These are phyloP conservation scores for Lasiosphaeria ovina DNA, from an alignment of 495 filamentous ascomycete genomes.

Conservation along the genomic window DNA sequence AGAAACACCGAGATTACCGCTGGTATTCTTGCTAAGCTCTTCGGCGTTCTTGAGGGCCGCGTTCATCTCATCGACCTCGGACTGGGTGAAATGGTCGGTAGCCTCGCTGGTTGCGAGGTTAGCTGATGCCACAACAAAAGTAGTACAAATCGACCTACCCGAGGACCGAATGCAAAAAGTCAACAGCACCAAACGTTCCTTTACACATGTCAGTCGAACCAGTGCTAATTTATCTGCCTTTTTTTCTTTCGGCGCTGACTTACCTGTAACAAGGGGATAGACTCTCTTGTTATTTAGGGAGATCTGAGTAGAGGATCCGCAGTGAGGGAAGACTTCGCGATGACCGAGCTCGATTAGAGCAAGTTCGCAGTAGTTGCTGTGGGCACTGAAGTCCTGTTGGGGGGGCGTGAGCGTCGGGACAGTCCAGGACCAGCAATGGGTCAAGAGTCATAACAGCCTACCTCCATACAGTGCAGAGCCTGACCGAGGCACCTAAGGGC, in stretches of 20 bases:
- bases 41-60: slow-evolving; percentile 62
- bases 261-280: slow-evolving; percentile 86
- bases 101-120: slow-evolving; percentile 56
- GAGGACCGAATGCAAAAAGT: slow-evolving; percentile 95
- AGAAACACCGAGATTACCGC: not conserved
- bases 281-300: slow-evolving; percentile 69
- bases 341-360: slow-evolving; percentile 82
- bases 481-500: slow-evolving; percentile 85
- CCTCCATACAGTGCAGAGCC: slow-evolving; percentile 84
- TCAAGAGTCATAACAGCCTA: not conserved
- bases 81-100: slow-evolving; percentile 92
- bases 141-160: slow-evolving; percentile 42
- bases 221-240: not conserved
- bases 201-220: not conserved
- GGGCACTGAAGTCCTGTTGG: slow-evolving; percentile 76
- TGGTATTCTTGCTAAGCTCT: slow-evolving; percentile 21
- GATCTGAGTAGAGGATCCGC: slow-evolving; percentile 70
- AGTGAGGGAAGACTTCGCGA: slow-evolving; percentile 79
- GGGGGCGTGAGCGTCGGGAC: not conserved
- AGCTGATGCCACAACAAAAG: not conserved
- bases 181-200: slow-evolving; percentile 79
- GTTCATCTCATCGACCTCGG: slow-evolving; percentile 89
- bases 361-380: slow-evolving; percentile 92
- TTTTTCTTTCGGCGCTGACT: slow-evolving; percentile 11
- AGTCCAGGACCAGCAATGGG: not conserved